These are phyloP conservation scores for Podospora pseudoanserina DNA, from an alignment of 495 filamentous ascomycete species.

Conservation along the genomic window DNA sequence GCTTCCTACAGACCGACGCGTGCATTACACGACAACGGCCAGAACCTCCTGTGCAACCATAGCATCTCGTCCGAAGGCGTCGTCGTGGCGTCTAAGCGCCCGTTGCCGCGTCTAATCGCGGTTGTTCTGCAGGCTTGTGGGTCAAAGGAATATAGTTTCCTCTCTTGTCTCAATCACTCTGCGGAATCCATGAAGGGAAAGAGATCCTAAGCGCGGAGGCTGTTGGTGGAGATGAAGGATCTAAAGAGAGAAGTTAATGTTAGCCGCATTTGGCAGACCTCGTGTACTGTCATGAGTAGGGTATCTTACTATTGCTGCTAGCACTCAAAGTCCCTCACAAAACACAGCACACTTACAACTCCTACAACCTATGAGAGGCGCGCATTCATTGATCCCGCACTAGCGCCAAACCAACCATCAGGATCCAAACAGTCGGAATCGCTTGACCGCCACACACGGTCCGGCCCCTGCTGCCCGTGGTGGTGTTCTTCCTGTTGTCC, in stretches of 20 bases:
- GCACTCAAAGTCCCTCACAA: no score
- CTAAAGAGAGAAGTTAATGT: not conserved
- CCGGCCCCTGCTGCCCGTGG: not conserved
- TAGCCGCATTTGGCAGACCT: not conserved
- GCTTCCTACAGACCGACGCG: no score
- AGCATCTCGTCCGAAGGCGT: no score
- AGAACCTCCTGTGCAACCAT: no score
- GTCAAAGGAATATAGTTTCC: not conserved
- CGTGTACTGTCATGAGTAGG: not conserved
- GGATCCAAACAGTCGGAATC: not conserved
- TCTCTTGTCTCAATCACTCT: not conserved
- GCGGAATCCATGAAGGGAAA: not conserved
- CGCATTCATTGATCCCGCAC: not conserved
- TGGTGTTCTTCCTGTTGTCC: not conserved
- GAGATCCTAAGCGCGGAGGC: not conserved
- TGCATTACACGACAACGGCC: no score
- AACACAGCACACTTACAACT: no score
- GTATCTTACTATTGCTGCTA: not conserved
- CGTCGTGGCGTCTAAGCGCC: not conserved
- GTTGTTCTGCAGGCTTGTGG: not conserved
- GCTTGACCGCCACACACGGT: not conserved
- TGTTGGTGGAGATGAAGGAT: not conserved
- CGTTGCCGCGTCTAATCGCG: not conserved
- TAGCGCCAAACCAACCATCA: not conserved
- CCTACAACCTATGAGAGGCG: not conserved